Conservation (phyloP, 176 grass and related monocot species). For the bread wheat (Triticum aestivum) region IWGSC_CS_RefSeq_v2.1 NC_057796.1:439462173-439462672, state of each 20-base stretch:
- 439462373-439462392: background rate
- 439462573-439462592: background rate
- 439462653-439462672: background rate
- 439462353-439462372: background rate
- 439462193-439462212: constrained; percentile 1
- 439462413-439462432: background rate
- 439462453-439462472: background rate
- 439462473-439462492: background rate
- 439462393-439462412: background rate
- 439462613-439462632: background rate
- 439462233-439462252: no score
- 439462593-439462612: background rate
- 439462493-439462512: background rate
- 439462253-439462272: no score
- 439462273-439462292: background rate
- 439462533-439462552: background rate
- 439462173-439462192: constrained; percentile 22
- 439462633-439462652: background rate
- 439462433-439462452: background rate
- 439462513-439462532: background rate
- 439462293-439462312: background rate
- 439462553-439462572: background rate
- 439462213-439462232: background rate
- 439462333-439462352: background rate
- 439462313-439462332: background rate